A percentile compares a stretch with the other conserved stretches of the same genome.
phyloP scores from a whole-genome alignment of 2,329 filamentous ascomycete species.

The Aspergillus neotritici region DNA sequence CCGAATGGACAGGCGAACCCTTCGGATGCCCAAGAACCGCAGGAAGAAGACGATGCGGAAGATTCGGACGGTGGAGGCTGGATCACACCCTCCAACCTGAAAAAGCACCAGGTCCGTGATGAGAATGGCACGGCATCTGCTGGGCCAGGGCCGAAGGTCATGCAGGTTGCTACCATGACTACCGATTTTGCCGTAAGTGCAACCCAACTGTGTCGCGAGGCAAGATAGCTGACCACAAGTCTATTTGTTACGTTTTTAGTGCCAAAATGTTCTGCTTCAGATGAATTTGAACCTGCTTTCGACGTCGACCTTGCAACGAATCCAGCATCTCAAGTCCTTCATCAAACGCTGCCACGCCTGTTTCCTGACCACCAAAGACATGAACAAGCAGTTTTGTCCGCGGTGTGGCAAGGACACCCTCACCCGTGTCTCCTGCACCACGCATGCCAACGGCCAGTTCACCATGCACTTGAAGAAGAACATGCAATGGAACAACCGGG shows the following conservation, averaged over 20 bases:
- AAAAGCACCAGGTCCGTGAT: conserved; percentile 71
- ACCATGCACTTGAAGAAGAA: conserved; percentile 84
- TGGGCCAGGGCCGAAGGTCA: conserved; percentile 54
- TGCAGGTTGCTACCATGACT: conserved; percentile 87
- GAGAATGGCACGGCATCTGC: conserved; percentile 45
- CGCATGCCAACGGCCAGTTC: conserved; percentile 73
- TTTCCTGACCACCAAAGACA: conserved; percentile 78
- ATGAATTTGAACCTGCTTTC: conserved; percentile 91
- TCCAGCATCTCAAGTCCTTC: conserved; percentile 80
- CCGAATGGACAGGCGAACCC: conserved; percentile 7
- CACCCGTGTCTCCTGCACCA: conserved; percentile 78
- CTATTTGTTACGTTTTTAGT: conserved; percentile 63
- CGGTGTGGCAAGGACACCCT: conserved; percentile 84
- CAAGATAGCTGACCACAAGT: conserved; percentile 94
- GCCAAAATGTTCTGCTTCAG: conserved; percentile 84
- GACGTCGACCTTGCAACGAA: conserved; percentile 64
- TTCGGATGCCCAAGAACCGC: neutral
- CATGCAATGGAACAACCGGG: conserved; percentile 92
- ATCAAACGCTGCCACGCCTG: conserved; percentile 90
- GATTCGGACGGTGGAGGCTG: conserved; percentile 63
- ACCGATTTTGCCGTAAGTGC: conserved; percentile 82
- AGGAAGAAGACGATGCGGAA: conserved; percentile 26
- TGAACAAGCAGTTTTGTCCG: conserved; percentile 86
- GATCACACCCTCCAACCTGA: conserved; percentile 92
- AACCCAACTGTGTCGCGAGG: conserved; percentile 19